Percentiles rank a stretch among this genome's conserved stretches.
Conservation (phyloP, 345 rosid species). For the Citrus sp. region DNA sequence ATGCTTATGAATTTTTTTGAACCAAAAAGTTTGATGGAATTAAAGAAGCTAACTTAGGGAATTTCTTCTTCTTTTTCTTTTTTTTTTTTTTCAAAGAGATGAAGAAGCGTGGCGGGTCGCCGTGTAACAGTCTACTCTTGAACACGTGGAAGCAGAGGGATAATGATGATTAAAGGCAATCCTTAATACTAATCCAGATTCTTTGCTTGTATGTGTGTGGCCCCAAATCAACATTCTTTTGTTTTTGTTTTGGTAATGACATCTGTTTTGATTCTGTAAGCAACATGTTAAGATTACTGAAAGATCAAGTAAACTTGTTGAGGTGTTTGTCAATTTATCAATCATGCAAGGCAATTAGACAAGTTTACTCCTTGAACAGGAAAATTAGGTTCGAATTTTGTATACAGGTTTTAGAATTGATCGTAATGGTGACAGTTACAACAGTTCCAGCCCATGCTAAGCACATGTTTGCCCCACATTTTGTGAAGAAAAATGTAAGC, state of each 20-base stretch:
- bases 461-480: not conserved
- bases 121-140: not conserved
- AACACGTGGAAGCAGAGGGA: slow-evolving; percentile 17
- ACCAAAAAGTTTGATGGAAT: not conserved
- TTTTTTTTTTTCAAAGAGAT: not conserved
- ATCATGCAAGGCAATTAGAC: not conserved
- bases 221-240: slow-evolving; percentile 1
- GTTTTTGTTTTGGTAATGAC: not conserved
- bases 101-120: slow-evolving; percentile 13
- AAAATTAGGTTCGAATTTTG: not conserved
- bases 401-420: not conserved
- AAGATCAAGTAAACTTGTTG: slow-evolving; percentile 12
- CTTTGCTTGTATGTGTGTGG: not conserved
- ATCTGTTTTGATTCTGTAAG: not conserved
- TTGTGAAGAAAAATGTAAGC: not conserved
- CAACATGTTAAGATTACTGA: slow-evolving; percentile 15
- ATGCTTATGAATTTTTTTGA: not conserved
- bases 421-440: not conserved
- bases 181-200: not conserved
- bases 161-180: slow-evolving; percentile 1
- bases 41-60: not conserved
- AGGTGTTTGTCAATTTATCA: slow-evolving; percentile 5
- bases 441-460: not conserved
- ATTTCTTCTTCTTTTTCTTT: not conserved
- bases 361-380: not conserved